phyloP scores from a whole-genome alignment of 495 filamentous ascomycete species.

The Cercophora scortea region DNA sequence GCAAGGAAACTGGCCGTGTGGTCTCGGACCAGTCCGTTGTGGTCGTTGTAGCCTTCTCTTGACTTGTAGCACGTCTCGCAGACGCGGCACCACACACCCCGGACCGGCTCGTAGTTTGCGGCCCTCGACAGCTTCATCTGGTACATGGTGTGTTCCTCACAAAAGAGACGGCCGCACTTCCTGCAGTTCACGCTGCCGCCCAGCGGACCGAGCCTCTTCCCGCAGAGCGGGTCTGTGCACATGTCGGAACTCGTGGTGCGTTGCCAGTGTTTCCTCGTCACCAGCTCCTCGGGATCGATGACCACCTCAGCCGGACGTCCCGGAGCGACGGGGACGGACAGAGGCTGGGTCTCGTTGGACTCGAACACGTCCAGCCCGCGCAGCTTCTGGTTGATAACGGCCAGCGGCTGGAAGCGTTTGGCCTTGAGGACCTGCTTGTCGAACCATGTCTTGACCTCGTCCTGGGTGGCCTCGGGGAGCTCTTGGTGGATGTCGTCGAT shows the following conservation, averaged over 20 bases:
- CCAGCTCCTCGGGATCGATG: constrained; percentile 80
- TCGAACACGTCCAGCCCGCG: constrained; percentile 98
- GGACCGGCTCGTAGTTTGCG: constrained; percentile 83
- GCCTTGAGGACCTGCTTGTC: constrained; percentile 92
- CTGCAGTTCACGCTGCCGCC: constrained; percentile 87
- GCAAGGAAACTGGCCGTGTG: constrained; percentile 61
- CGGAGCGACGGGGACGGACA: constrained; percentile 17
- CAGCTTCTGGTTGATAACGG: constrained; percentile 79
- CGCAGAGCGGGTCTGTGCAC: constrained; percentile 84
- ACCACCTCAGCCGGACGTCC: constrained; percentile 30
- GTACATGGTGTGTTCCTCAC: constrained; percentile 98
- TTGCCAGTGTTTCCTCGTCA: constrained; percentile 88
- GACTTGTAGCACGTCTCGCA: constrained; percentile 99
- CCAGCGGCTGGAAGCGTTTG: constrained; percentile 89
- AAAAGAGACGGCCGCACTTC: constrained; percentile 87
- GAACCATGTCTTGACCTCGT: constrained; percentile 98
- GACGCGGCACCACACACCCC: constrained; percentile 88
- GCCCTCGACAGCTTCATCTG: constrained; percentile 95
- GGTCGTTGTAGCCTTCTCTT: constrained; percentile 90
- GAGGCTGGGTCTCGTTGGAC: constrained; percentile 60
- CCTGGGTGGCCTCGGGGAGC: constrained; percentile 85
- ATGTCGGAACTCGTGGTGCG: constrained; percentile 58
- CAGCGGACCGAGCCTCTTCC: constrained; percentile 63
- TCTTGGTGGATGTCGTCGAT: constrained; percentile 92
- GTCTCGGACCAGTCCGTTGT: constrained; percentile 60